A percentile compares a stretch with the other conserved stretches of the same genome.
Evolutionary conservation across 2,329 filamentous ascomycete species (phyloP).

Genomic region (Aspergillus awamori): DNA sequence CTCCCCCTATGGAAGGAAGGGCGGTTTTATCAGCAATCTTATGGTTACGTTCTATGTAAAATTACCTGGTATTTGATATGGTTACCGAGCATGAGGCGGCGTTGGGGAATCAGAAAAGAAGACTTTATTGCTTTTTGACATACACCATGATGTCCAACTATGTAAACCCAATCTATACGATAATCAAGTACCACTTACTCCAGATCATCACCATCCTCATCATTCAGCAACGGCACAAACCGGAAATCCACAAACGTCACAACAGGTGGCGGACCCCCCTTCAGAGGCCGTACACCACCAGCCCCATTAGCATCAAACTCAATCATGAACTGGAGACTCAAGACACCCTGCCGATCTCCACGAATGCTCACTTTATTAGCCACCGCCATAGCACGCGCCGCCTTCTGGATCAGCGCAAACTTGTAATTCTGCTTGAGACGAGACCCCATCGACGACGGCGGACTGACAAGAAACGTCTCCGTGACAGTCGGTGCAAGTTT

Average conservation of each 20-base stretch:
- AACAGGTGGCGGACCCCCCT: slow-evolving; percentile 28
- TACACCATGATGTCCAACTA: not conserved
- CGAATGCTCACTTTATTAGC: slow-evolving; percentile 91
- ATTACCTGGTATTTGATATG: not conserved
- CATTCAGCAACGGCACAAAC: slow-evolving; percentile 50
- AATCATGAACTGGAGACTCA: slow-evolving; percentile 96
- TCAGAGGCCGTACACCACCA: slow-evolving; percentile 24
- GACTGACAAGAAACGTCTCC: slow-evolving; percentile 59
- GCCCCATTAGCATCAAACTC: slow-evolving; percentile 68
- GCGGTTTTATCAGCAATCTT: not conserved
- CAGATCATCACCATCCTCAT: slow-evolving; percentile 32
- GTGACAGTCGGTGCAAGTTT: slow-evolving; percentile 49
- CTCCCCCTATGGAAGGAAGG: not conserved
- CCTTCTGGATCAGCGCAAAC: slow-evolving; percentile 82
- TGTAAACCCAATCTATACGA: not conserved
- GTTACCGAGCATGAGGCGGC: not conserved
- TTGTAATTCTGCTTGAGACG: slow-evolving; percentile 79
- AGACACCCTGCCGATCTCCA: slow-evolving; percentile 82
- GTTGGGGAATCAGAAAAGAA: not conserved
- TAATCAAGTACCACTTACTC: not conserved
- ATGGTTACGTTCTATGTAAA: not conserved
- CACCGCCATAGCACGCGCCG: slow-evolving; percentile 87
- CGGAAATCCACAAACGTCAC: slow-evolving; percentile 53
- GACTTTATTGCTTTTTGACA: not conserved
- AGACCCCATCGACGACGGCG: slow-evolving; percentile 58